Evolutionary conservation across 352 stramenopile genomes (phyloP).

Genomic region (Phytophthora niederhauseri): DNA sequence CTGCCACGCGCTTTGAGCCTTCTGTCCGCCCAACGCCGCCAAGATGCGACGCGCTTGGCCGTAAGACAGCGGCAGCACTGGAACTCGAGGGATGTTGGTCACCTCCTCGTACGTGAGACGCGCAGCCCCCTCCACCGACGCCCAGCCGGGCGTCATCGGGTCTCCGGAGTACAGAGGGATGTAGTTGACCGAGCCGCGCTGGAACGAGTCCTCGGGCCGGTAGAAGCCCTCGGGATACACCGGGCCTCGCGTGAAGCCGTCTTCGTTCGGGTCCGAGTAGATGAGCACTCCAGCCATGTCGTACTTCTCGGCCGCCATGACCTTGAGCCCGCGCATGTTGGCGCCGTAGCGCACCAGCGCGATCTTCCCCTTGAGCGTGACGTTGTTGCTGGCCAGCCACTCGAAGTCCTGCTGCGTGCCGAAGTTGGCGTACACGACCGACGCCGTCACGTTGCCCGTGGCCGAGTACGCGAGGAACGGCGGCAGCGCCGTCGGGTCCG

Average conservation of each 20-base stretch:
- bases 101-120: slow-evolving; percentile 46
- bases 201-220: slow-evolving; percentile 53
- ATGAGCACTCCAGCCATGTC: slow-evolving; percentile 64
- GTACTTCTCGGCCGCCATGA: slow-evolving; percentile 64
- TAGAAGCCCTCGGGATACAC: slow-evolving; percentile 36
- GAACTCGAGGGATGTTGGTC: slow-evolving; percentile 31
- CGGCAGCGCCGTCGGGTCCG: slow-evolving; percentile 52
- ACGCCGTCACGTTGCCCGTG: slow-evolving; percentile 59
- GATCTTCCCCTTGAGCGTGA: slow-evolving; percentile 61
- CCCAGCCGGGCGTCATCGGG: slow-evolving; percentile 51
- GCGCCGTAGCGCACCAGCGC: slow-evolving; percentile 72
- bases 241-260: slow-evolving; percentile 54
- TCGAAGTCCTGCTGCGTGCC: slow-evolving; percentile 61
- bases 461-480: slow-evolving; percentile 81
- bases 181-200: slow-evolving; percentile 88
- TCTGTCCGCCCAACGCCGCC: slow-evolving; percentile 51
- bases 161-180: slow-evolving; percentile 70
- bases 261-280: slow-evolving; percentile 73
- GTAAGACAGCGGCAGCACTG: slow-evolving; percentile 66
- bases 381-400: slow-evolving; percentile 31
- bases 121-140: slow-evolving; percentile 37
- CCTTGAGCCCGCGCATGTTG: slow-evolving; percentile 56
- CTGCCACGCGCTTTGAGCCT: slow-evolving; percentile 56
- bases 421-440: slow-evolving; percentile 88
- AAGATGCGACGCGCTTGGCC: slow-evolving; percentile 75